Base-by-base conservation (phyloP, 2,329 filamentous ascomycete genomes). In the Scytalidium sp. region DNA sequence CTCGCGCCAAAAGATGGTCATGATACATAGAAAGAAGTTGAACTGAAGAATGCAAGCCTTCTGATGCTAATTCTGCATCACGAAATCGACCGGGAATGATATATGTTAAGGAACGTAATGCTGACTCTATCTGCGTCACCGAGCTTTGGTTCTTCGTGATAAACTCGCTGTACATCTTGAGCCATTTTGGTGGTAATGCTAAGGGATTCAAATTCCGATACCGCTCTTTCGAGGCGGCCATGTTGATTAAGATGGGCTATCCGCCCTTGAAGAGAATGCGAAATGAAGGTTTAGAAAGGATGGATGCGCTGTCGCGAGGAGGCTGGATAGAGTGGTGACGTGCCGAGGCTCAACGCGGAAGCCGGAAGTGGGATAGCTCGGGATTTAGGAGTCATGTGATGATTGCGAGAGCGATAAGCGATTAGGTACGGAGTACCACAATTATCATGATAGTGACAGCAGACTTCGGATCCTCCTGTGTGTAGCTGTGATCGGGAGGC, bases 131-230 rank as follows among this genome's bases (percentile, higher is more conserved):
- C 73, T 96, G 92, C 45, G 90, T 90, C 47, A 99, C 91, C 52
- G 95, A 90, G 64, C 90, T 87, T 53, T 91, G 85, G 68, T 99
- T 99, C 73, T 93, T 94, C 55, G 89, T 88, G 74, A 99, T 93
- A 72, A 97, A 97, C 57, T 94, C 86, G 63, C 85, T 84, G 70
- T 96, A 96, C 72, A 84, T 80, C 56, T 78, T 72, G 47, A 90
- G 74, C 83, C 82, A 88, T 68, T 77, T 77, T 21, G 84, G 78
- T 44, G 85, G 83, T 60, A 84, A 68, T 40, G 80, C 75, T 43
- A 86, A 70, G 54, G 79, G 68, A 56, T 68, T 70, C 46, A 68
- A 69, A 50, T 76, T 64, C 49, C 54, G 67, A 8, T 36, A 9
- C 5, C 32, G 32, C 15, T 36, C 32, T n/a, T 36, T 8, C 13